A percentile compares a stretch with the other conserved stretches of the same genome.
These are phyloP conservation scores for Chlorella sp. DNA, from an alignment of 139 green algal species.

Conservation along the genomic window DNA sequence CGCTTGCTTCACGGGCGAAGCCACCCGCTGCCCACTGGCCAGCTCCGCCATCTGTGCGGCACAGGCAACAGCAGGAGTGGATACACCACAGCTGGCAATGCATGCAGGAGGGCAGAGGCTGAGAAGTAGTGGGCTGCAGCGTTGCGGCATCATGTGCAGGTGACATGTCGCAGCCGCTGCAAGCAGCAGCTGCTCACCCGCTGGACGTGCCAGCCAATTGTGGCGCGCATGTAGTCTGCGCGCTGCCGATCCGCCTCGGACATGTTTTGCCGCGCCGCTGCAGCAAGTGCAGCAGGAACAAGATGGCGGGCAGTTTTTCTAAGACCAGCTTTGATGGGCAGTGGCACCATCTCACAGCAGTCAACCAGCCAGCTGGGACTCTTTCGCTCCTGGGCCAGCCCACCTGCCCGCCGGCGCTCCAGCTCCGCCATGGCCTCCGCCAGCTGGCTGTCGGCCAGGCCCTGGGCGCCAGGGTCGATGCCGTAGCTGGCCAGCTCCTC, in stretches of 20 bases:
- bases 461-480: neutral
- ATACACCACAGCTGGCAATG: too few relatives aligned
- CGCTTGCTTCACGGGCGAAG: neutral
- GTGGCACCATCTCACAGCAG: too few relatives aligned
- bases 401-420: neutral
- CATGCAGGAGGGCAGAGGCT: too few relatives aligned
- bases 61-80: neutral
- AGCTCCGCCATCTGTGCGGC: conserved; percentile 10
- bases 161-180: too few relatives aligned
- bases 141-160: too few relatives aligned
- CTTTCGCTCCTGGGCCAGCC: too few relatives aligned
- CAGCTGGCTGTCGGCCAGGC: conserved; percentile 19
- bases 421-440: conserved; percentile 19
- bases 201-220: conserved; percentile 21
- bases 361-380: too few relatives aligned
- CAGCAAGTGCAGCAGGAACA: too few relatives aligned
- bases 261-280: conserved; percentile 1
- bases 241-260: neutral
- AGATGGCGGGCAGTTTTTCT: too few relatives aligned
- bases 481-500: conserved; percentile 25
- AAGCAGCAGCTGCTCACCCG: conserved; percentile 15
- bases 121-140: too few relatives aligned
- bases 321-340: too few relatives aligned
- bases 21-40: neutral
- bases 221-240: conserved; percentile 36